Percentiles rank a stretch among this genome's conserved stretches.
phyloP scores from a whole-genome alignment of 306 rosid genomes.

The Quercus gilva region DNA sequence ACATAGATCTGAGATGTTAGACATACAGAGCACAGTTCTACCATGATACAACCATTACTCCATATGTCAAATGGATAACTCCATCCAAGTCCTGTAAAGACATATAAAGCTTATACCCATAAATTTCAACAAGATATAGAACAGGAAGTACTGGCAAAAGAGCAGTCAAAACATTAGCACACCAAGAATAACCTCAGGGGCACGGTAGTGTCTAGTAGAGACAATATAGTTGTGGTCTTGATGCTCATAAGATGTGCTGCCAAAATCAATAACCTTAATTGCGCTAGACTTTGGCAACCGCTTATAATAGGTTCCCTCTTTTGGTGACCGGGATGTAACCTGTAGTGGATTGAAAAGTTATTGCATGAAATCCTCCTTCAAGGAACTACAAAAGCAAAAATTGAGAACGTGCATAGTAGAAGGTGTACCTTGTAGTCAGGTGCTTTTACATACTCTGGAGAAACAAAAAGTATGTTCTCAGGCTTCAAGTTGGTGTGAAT shows the following conservation, averaged over 20 bases:
- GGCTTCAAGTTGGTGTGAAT: constrained; percentile 95
- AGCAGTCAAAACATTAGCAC: neutral
- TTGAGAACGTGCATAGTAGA: too few species aligned
- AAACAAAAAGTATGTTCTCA: constrained; percentile 74
- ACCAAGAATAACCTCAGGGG: constrained; percentile 98
- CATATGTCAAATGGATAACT: constrained; percentile 88
- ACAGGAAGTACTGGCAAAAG: neutral
- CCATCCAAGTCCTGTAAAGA: constrained; percentile 82
- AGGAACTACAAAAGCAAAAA: too few species aligned
- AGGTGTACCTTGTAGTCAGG: constrained; percentile 58
- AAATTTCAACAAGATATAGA: too few species aligned
- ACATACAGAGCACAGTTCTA: constrained; percentile 83
- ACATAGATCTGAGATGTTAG: neutral
- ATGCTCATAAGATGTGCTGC: constrained; percentile 86
- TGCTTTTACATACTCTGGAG: constrained; percentile 65
- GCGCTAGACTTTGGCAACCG: constrained; percentile 87
- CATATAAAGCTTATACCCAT: neutral
- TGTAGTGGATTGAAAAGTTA: too few species aligned
- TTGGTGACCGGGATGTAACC: constrained; percentile 49
- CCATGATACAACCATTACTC: constrained; percentile 97
- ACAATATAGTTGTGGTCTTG: constrained; percentile 87
- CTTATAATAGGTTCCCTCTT: constrained; percentile 58
- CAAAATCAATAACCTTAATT: constrained; percentile 95
- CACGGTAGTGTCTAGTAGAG: constrained; percentile 93
- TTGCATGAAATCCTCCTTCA: too few species aligned